Base-by-base conservation (phyloP, 2,329 filamentous ascomycete species). In the Thielaviopsis euricoi region DNA sequence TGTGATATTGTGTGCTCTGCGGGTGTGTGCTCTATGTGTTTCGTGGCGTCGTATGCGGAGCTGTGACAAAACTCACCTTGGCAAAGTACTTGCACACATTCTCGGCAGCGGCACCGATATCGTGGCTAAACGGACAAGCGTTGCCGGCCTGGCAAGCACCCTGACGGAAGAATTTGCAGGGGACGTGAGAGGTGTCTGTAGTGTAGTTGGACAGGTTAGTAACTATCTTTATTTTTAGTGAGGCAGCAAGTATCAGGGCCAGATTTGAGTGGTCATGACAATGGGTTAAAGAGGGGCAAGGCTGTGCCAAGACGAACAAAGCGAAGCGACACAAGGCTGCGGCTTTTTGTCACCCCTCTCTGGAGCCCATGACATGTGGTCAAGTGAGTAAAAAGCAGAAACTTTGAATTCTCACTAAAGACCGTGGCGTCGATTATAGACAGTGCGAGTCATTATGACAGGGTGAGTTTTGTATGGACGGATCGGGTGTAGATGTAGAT, bases 121-220 rank as follows among this genome's bases (percentile, higher is more conserved):
- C 91, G 73, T 98, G 93, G 66, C 89, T 88, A 73, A 97, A 98
- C 48, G 93, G 93, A 74, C 93, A 98, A 63, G 90, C 89, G 69
- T 87, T 87, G 65, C 93, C 93, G 59, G 93, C 93, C 78, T 97
- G 91, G 71, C 93, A 98, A 66, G 89, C 84, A 69, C 91, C 90
- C 74, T 95, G 89, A 57, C 89, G 85, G 73, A 93, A 98, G 85
- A 98, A 98, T 78, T 97, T 97, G 86, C 93, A 98, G 46, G 93
- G 93, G 51, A 98, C 93, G 74, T 97, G 93, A 62, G 90, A 86
- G 19, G 93, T 95, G 71, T 95, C 91, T 96, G 63, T 57, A 40
- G n/a, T 61, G 62, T 62, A 59, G 58, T 62, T 33, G 6, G 12
- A 9, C 5, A 29, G 22, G 21, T 23, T 53, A 53, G 29, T 13